Conservation (phyloP, 2,329 filamentous ascomycete genomes). For the Pestalotiopsis sp. region DNA sequence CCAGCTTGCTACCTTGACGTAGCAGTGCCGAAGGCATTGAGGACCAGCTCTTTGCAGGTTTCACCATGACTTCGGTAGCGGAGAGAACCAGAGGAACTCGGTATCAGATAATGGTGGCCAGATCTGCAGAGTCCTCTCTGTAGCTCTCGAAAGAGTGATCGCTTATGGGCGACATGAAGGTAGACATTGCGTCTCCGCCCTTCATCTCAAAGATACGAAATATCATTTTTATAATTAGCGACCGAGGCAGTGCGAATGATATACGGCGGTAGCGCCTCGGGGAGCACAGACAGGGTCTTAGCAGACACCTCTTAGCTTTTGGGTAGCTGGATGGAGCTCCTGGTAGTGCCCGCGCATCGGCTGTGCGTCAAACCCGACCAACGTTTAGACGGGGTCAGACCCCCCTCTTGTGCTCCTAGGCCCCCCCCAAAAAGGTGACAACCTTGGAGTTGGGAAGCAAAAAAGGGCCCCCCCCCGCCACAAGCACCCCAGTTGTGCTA, state of each 20-base stretch:
- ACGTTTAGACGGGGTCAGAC: background rate
- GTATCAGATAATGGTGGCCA: background rate
- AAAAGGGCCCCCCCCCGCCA: background rate
- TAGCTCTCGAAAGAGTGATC: background rate
- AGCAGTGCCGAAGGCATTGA: background rate
- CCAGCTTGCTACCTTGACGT: background rate
- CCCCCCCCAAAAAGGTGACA: background rate
- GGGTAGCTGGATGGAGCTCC: background rate
- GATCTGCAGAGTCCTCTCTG: background rate
- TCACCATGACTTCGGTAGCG: background rate
- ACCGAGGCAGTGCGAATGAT: background rate
- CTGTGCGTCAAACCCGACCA: background rate
- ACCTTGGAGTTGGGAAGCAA: background rate
- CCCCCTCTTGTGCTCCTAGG: background rate
- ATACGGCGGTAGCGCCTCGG: background rate
- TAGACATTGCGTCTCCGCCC: background rate
- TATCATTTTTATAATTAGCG: background rate
- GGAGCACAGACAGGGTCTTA: background rate
- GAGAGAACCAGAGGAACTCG: background rate
- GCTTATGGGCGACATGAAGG: background rate
- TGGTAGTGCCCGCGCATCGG: background rate
- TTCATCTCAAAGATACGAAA: background rate
- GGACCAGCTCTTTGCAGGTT: background rate
- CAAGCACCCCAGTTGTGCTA: background rate
- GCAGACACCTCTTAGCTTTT: background rate